Evolutionary conservation across 768 basidiomycete species (phyloP).

Genomic region (Hericium alpestre): DNA sequence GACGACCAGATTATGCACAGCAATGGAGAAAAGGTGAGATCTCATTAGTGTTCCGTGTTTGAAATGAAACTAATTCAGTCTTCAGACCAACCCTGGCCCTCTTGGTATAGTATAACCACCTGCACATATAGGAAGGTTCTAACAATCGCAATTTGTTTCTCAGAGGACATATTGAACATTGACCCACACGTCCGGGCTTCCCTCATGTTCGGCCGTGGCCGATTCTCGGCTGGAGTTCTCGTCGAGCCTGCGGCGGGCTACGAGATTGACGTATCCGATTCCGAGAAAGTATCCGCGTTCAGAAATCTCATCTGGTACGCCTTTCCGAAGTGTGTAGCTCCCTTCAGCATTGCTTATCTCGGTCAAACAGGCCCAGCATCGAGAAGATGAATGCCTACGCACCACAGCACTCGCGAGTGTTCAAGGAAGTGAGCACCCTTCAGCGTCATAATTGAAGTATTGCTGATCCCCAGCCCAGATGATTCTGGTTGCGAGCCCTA

Average conservation of each 20-base stretch:
- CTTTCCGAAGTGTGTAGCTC: background rate
- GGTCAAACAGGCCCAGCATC: background rate
- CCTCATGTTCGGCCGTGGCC: slow-evolving; percentile 4
- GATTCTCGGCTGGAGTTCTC: slow-evolving; percentile 4
- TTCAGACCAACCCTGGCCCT: background rate
- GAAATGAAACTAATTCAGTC: background rate
- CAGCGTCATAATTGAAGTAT: background rate
- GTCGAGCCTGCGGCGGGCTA: background rate
- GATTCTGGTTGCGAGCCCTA: slow-evolving; percentile 14
- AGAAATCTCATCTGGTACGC: background rate
- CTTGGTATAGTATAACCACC: background rate
- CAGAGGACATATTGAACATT: background rate
- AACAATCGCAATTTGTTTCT: background rate
- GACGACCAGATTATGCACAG: slow-evolving; percentile 23
- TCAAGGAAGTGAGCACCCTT: slow-evolving; percentile 10
- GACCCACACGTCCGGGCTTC: background rate
- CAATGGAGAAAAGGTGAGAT: slow-evolving; percentile 3
- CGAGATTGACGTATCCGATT: background rate
- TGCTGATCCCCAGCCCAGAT: background rate
- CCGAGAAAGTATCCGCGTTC: background rate
- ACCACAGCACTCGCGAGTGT: slow-evolving; percentile 14
- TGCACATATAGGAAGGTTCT: too few relatives aligned
- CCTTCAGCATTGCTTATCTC: background rate
- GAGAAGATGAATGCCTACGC: slow-evolving; percentile 13
- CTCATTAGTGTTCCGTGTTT: background rate